Evolutionary conservation across 257 asterid genomes (phyloP), one percentile per base, ranked within the genome.

Genomic region (Catharanthus roseus): DNA sequence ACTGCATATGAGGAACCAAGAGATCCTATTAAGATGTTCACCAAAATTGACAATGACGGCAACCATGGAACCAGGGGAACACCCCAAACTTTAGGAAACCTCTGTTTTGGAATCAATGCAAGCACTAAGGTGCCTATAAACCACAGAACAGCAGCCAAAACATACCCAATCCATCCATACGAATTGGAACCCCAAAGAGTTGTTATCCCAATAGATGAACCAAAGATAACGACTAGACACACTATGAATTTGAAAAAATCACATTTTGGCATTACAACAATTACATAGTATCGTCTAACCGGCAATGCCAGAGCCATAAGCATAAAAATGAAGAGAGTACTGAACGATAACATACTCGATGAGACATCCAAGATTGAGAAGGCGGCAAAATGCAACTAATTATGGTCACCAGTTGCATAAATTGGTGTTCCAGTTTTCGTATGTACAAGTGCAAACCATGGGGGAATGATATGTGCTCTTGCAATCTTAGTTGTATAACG

Each of bases 401-500:
- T 1, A 79, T 42, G 56, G 98, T 89, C 12, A 86, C 80, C 80
- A 93, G 97, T 93, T 0, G 97, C 98, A 53, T 90, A 87, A 26
- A 93, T 76, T 0, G 98, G 98, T 0, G 98, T 93, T 41, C 96
- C 90, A 0, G 97, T 93, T 56, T 78, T 90, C 0, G 97, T 96
- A 73, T 93, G 98, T 19, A 93, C 86, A 26, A 93, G 73, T 8
- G 97, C 95, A 65, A 93, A 93, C 74, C 82, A 90, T 1, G 97
- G 97, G 8, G 98, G 96, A 45, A 93, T 90, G 97, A 93, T 93
- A 56, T 93, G 99, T 0, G 97, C 68, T 58, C 99, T 62, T 0
- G 99, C 99, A 55, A 93, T 93, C 75, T 93, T 97, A 74, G 99
- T 93, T 0, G 99, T 93, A 85, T 93, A 93, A 44, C 99, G 90